phyloP scores from a whole-genome alignment of 2,329 filamentous ascomycete species.

The Calycina herbarum region DNA sequence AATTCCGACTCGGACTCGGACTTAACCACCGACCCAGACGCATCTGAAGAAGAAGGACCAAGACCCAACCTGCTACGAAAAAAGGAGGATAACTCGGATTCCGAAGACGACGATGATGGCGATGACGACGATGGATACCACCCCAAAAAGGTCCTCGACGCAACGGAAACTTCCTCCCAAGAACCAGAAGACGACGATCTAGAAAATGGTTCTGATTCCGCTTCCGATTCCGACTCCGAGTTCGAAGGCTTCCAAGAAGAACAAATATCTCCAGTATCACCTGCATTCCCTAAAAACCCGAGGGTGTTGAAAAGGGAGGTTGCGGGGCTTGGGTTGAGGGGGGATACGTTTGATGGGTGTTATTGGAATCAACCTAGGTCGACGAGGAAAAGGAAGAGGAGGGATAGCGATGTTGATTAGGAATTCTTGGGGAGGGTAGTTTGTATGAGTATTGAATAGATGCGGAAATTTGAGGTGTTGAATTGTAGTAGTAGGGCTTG shows the following conservation, averaged over 20 bases:
- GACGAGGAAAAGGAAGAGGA: neutral
- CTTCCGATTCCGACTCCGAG: neutral
- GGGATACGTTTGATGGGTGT: neutral
- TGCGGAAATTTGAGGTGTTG: neutral
- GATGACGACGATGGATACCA: too few species aligned
- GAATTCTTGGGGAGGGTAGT: neutral
- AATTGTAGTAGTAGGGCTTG: too few species aligned
- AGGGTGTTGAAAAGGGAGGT: neutral
- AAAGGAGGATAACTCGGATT: neutral
- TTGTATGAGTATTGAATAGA: neutral
- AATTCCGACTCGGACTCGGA: too few species aligned
- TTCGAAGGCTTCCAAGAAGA: neutral
- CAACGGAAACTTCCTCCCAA: too few species aligned
- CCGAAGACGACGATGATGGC: too few species aligned
- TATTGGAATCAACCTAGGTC: neutral
- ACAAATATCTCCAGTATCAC: neutral
- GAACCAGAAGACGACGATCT: too few species aligned
- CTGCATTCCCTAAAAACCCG: neutral
- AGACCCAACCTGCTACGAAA: neutral
- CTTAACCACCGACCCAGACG: too few species aligned
- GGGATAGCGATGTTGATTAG: neutral
- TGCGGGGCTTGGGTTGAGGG: neutral
- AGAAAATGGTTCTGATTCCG: too few species aligned
- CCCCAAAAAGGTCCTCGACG: too few species aligned
- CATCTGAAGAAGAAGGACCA: neutral